Base-by-base conservation (phyloP, 192 early-diverging fungal species). In the Phlyctochytrium arcticum region DNA sequence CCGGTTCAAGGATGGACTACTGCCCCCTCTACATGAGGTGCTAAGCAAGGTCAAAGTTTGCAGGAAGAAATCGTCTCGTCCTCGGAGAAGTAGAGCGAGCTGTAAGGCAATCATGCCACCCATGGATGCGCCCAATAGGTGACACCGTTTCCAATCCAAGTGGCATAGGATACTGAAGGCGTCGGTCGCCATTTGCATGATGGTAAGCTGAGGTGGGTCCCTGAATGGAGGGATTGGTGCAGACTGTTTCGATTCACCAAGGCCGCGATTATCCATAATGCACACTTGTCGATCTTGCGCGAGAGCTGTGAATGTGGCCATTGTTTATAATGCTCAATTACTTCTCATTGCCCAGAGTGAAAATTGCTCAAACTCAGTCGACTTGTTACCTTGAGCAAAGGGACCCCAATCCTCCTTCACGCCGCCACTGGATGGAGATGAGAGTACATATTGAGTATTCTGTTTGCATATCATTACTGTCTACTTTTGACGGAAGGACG, bases 251-350 rank as follows among this genome's bases (percentile, higher is more conserved):
- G 71, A 73, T 30, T 60, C 39, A 21, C 75, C 75, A 15, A 69
- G 68, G 26, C 75, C 75, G 24, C 75, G 56, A 54, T 77, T 69
- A 56, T 77, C 75, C 47, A 67, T 51, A 8, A 77, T 72, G 44
- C 69, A 72, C 5, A 76, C 70, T 21, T 65, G 60, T 27, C 58
- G 50, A 10, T 15, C 10, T 12, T n/a, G 30, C 10, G 62, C 27
- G 9, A 53, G 32, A 57, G 10, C 55, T 57, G 21, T 44, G 39
- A 2, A 44, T 44, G 21, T 2, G 15, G 1, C 21, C 39, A 44
- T 12, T 12, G n/a, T n/a, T n/a, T n/a, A n/a, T n/a, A n/a, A n/a
- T n/a, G n/a, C n/a, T n/a, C n/a, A n/a, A n/a, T n/a, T n/a, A n/a
- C n/a, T n/a, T n/a, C n/a, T n/a, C n/a, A n/a, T n/a, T n/a, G n/a